phyloP scores from a whole-genome alignment of 2,329 filamentous ascomycete species.

The Fusarium oxysporum region DNA sequence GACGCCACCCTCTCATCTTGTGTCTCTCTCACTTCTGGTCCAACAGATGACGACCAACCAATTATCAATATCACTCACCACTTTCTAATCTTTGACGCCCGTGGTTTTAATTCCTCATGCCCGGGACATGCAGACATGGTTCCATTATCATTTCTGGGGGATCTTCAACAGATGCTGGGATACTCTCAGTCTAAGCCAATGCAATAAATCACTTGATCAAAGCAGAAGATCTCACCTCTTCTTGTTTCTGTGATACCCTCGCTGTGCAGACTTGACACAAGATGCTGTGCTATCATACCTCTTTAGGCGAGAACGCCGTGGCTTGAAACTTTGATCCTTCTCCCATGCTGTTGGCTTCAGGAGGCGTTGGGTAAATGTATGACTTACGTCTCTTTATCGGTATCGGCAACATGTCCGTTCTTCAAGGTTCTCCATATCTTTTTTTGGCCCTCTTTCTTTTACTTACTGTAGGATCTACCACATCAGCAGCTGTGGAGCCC shows the following conservation, averaged over 20 bases:
- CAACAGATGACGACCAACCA: neutral
- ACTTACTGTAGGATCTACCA: neutral
- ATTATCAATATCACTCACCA: neutral
- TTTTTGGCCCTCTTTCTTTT: neutral
- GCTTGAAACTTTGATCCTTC: slow-evolving; percentile 18
- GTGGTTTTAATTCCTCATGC: neutral
- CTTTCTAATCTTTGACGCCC: neutral
- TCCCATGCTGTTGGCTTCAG: slow-evolving; percentile 21
- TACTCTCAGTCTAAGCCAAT: neutral
- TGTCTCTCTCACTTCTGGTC: neutral
- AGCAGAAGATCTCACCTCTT: neutral
- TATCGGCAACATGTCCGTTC: neutral
- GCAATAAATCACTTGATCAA: neutral
- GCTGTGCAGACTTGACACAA: slow-evolving; percentile 21
- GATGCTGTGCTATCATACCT: slow-evolving; percentile 10
- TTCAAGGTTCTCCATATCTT: neutral
- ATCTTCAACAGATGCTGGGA: slow-evolving; percentile 4
- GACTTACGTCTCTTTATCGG: neutral
- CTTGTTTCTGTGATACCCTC: slow-evolving; percentile 1
- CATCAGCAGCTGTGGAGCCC: neutral
- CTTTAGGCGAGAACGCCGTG: slow-evolving; percentile 11
- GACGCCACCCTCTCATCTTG: neutral
- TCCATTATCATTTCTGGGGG: neutral
- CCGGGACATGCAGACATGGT: neutral
- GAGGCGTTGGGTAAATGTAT: slow-evolving; percentile 9